A percentile compares a stretch with the other conserved stretches of the same genome.
phyloP scores from a whole-genome alignment of 176 grass and related monocot genomes.

The Eleusine indica region DNA sequence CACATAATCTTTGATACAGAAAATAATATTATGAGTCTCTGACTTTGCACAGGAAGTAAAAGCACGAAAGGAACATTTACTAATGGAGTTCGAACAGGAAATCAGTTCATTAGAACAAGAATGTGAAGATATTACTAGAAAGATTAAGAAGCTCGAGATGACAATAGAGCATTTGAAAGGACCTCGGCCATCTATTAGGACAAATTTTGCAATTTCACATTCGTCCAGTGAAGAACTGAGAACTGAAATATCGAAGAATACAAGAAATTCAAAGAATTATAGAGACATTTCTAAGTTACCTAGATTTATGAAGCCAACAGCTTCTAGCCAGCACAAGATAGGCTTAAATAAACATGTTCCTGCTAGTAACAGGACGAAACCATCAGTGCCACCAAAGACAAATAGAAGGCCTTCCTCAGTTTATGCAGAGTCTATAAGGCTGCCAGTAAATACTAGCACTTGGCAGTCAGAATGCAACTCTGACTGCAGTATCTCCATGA shows the following conservation, averaged over 20 bases:
- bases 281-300: slow-evolving; percentile 56
- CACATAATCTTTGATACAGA: slow-evolving; percentile 7
- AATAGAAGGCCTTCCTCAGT: slow-evolving; percentile 75
- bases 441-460: slow-evolving; percentile 53
- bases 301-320: slow-evolving; percentile 91
- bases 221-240: slow-evolving; percentile 57
- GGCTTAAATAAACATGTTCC: slow-evolving; percentile 47
- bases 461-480: slow-evolving; percentile 82
- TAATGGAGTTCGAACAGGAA: slow-evolving; percentile 53
- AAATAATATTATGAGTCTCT: slow-evolving; percentile 21
- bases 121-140: slow-evolving; percentile 70
- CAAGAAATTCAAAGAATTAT: slow-evolving; percentile 41
- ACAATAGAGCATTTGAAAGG: slow-evolving; percentile 56
- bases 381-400: slow-evolving; percentile 59
- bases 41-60: slow-evolving; percentile 65
- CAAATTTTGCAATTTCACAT: slow-evolving; percentile 41
- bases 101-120: slow-evolving; percentile 73
- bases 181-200: slow-evolving; percentile 31
- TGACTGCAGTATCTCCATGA: slow-evolving; percentile 75
- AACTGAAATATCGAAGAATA: slow-evolving; percentile 42
- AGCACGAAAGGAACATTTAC: slow-evolving; percentile 61
- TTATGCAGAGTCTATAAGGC: slow-evolving; percentile 86
- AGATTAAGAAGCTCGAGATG: slow-evolving; percentile 61
- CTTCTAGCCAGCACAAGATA: slow-evolving; percentile 72
- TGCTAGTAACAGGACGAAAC: slow-evolving; percentile 52